Percentiles rank a stretch among this genome's conserved stretches.
These are phyloP conservation scores for Exophiala oligosperma DNA, from an alignment of 2,329 filamentous ascomycete species.

Conservation along the genomic window DNA sequence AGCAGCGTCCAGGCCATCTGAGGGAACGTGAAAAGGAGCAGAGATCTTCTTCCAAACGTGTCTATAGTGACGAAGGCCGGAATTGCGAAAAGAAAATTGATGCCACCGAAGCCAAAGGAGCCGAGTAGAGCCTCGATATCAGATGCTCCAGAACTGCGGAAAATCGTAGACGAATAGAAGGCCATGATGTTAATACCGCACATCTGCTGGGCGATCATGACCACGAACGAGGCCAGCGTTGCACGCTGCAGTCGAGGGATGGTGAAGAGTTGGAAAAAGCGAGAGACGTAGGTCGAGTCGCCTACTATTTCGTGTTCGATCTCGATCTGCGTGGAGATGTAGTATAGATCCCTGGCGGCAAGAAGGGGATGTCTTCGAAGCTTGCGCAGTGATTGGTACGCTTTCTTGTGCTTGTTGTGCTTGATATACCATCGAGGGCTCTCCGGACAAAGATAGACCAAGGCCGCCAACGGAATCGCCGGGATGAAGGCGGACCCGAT, in stretches of 20 bases:
- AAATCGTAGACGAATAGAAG: slow-evolving; percentile 54
- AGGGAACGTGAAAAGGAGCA: slow-evolving; percentile 64
- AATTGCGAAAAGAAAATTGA: slow-evolving; percentile 65
- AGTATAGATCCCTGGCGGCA: slow-evolving; percentile 34
- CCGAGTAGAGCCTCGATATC: slow-evolving; percentile 59
- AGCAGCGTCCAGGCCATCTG: slow-evolving; percentile 58
- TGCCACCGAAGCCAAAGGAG: slow-evolving; percentile 63
- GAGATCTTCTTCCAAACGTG: slow-evolving; percentile 63
- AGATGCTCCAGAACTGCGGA: slow-evolving; percentile 55
- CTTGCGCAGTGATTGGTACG: slow-evolving; percentile 31
- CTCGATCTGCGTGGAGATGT: slow-evolving; percentile 40
- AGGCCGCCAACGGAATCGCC: slow-evolving; percentile 59
- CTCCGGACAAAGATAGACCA: slow-evolving; percentile 49
- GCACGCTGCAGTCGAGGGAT: slow-evolving; percentile 49
- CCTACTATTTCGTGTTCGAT: slow-evolving; percentile 33
- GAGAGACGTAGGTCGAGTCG: slow-evolving; percentile 41
- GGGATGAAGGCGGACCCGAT: slow-evolving; percentile 66
- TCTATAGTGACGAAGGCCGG: slow-evolving; percentile 62
- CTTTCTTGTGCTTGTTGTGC: slow-evolving; percentile 30
- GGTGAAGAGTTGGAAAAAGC: slow-evolving; percentile 50
- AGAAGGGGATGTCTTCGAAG: slow-evolving; percentile 34
- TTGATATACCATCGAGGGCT: slow-evolving; percentile 37
- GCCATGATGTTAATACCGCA: slow-evolving; percentile 39
- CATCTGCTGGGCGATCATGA: slow-evolving; percentile 34
- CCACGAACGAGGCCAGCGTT: slow-evolving; percentile 30